Base-by-base conservation (phyloP, 495 filamentous ascomycete species). In the Entonaema liquescens region DNA sequence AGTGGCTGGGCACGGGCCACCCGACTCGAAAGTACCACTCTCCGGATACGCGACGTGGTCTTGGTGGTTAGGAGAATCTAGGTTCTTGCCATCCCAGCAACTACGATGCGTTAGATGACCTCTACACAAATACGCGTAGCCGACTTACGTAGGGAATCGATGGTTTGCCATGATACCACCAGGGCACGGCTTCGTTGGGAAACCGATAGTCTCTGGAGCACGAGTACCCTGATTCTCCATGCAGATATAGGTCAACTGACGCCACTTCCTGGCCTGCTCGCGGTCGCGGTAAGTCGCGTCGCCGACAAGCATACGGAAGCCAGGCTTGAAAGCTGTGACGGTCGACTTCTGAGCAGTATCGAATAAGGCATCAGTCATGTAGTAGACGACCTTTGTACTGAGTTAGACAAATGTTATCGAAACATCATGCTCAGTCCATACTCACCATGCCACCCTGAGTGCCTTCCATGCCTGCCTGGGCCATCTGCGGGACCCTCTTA, bases 311-410 rank as follows among this genome's bases (percentile, higher is more conserved):
- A 82, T 79, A 52, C 77, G 78, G 76, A 81, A 81, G n/a, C 83
- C 82, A 25, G 81, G 77, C 69, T 79, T 78, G 73, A 86, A 86
- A 31, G 80, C 83, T 0, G 84, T 85, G 25, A 83, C 78, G 15
- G 74, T 81, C 5, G 76, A 77, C 42, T 77, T 81, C 61, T 83
- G 81, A 28, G 77, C 78, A 38, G 81, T 83, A 62, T 81, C 79
- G 67, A 82, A 82, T 19, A 82, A 68, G 2, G 80, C 80, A 66
- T 84, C 83, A 1, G 78, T 74, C 81, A 84, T 86, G 74, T 86
- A 86, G 67, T 86, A 86, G 36, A 86, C 82, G 12, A 82, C 77
- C 74, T 77, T 62, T 1, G 4, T 12, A 13, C 3, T 12, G 11
- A 40, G 49, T 71, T 67, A 73, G 62, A 44, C 28, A 15, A 36